Conservation (phyloP, 2,329 filamentous ascomycete species). For the Celoporthe dispersa region DNA sequence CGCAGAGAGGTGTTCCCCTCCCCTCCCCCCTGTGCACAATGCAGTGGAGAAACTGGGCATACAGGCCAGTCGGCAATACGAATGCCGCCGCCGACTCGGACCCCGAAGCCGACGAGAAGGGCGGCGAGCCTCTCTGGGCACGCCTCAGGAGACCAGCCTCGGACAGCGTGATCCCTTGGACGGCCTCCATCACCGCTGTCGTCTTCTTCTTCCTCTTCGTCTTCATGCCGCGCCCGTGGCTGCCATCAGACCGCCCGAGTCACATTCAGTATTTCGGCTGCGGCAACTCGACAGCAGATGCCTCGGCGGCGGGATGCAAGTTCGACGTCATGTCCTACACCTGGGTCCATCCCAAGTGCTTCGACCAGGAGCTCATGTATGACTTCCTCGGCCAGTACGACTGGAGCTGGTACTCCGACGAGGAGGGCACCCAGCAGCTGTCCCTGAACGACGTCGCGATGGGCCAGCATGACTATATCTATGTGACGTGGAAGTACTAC, state of each 20-base stretch:
- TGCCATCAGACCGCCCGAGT: constrained; percentile 10
- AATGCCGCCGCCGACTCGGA: constrained; percentile 3
- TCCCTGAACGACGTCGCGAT: constrained; percentile 4
- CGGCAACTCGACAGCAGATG: constrained; percentile 22
- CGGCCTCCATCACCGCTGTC: constrained; percentile 8
- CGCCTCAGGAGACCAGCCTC: neutral
- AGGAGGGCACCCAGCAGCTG: constrained; percentile 10
- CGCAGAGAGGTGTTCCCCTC: no score
- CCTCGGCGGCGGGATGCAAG: constrained; percentile 18
- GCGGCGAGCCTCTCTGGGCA: neutral
- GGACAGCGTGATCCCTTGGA: neutral
- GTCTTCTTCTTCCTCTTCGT: constrained; percentile 16
- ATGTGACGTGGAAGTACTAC: constrained; percentile 23
- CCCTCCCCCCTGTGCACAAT: neutral
- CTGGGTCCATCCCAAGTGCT: constrained; percentile 22
- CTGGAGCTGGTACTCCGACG: constrained; percentile 17
- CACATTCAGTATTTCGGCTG: constrained; percentile 12
- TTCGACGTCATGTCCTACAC: constrained; percentile 23
- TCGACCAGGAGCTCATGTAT: constrained; percentile 26
- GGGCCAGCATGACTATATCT: constrained; percentile 19
- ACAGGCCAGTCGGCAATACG: constrained; percentile 12
- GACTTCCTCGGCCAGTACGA: constrained; percentile 16
- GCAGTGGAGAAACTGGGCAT: constrained; percentile 21
- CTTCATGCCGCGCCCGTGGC: constrained; percentile 22
- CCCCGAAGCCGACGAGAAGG: constrained; percentile 12